Conservation (phyloP, 768 basidiomycete genomes). For the Tylopilus rubrobrunneus region DNA sequence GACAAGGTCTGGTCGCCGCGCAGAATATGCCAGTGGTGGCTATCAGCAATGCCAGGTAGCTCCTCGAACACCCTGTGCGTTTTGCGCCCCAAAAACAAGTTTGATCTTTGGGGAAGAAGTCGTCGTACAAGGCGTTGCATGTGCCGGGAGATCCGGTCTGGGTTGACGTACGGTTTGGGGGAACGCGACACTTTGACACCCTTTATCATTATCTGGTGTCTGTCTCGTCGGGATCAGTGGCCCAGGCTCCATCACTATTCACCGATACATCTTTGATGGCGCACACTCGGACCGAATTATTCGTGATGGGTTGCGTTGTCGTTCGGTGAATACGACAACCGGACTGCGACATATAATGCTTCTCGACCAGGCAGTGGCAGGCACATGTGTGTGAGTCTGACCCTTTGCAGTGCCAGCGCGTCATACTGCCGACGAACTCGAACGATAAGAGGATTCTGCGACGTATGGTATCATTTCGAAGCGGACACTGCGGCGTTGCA, state of each 20-base stretch:
- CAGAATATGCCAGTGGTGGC: not conserved
- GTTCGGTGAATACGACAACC: not conserved
- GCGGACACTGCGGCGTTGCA: not conserved
- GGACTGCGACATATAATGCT: not conserved
- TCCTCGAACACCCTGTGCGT: not conserved
- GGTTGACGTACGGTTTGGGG: not conserved
- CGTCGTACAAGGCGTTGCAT: not conserved
- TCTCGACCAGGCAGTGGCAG: not conserved
- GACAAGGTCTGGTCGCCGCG: not conserved
- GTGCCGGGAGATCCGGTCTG: not conserved
- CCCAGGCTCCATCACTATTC: too few relatives aligned
- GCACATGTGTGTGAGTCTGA: not conserved
- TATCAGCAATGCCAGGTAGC: not conserved
- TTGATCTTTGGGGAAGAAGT: not conserved
- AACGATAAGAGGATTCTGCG: not conserved
- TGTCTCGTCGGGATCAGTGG: not conserved
- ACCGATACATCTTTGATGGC: not conserved
- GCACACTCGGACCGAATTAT: not conserved
- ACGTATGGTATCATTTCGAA: not conserved
- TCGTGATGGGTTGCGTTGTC: not conserved
- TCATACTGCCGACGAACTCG: not conserved
- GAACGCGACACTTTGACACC: not conserved
- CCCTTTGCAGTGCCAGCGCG: not conserved
- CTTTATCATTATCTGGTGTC: not conserved
- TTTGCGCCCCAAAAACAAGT: not conserved